Conservation (phyloP, 345 rosid genomes). For the Brassica rapa region DNA sequence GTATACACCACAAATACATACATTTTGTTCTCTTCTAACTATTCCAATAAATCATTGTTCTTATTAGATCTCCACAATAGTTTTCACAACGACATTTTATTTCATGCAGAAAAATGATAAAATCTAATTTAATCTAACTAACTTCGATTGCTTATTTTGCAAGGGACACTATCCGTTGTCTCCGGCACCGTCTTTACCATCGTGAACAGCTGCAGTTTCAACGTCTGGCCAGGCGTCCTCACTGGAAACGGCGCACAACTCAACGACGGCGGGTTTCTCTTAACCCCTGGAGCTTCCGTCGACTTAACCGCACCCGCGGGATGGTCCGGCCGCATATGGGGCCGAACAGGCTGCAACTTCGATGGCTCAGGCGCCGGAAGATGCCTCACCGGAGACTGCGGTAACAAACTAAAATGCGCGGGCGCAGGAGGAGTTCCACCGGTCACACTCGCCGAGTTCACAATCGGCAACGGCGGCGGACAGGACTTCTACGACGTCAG, state of each 20-base stretch:
- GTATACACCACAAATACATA: neutral
- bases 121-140: neutral
- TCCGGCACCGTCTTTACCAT: conserved; percentile 28
- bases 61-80: neutral
- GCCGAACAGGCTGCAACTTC: conserved; percentile 67
- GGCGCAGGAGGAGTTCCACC: conserved; percentile 75
- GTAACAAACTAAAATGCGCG: conserved; percentile 55
- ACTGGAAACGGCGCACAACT: conserved; percentile 51
- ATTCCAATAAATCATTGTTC: neutral
- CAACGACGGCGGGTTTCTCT: conserved; percentile 61
- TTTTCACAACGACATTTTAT: neutral
- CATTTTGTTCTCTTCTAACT: neutral
- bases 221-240: conserved; percentile 81
- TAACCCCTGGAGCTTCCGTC: conserved; percentile 51
- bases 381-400: conserved; percentile 81
- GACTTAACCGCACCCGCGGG: conserved; percentile 55
- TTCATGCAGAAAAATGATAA: neutral
- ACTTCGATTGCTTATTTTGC: conserved; percentile 1
- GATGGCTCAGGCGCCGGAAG: conserved; percentile 59
- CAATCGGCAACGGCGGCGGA: conserved; percentile 41
- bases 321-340: conserved; percentile 94
- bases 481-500: conserved; percentile 85
- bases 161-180: conserved; percentile 25
- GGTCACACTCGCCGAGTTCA: conserved; percentile 68
- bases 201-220: conserved; percentile 28